These are phyloP conservation scores for Lenwebbia sp. DNA, from an alignment of 345 rosid species.

Conservation along the genomic window DNA sequence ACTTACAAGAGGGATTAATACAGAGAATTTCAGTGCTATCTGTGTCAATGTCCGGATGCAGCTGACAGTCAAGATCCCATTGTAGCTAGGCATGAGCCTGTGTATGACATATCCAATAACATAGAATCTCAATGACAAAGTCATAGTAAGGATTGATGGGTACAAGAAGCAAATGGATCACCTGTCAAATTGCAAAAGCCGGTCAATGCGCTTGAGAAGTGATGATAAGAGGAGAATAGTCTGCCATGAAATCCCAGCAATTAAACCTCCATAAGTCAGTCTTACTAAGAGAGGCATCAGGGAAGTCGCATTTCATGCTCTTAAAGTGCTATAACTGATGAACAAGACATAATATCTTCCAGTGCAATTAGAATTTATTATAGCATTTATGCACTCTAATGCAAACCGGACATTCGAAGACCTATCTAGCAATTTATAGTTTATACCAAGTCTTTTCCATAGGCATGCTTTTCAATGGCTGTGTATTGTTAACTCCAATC, in stretches of 20 bases:
- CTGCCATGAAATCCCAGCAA: slow-evolving; percentile 32
- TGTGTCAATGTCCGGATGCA: slow-evolving; percentile 85
- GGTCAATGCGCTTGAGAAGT: slow-evolving; percentile 92
- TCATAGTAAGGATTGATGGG: neutral
- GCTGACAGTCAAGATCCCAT: slow-evolving; percentile 82
- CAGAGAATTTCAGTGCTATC: slow-evolving; percentile 77
- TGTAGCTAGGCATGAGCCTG: slow-evolving; percentile 96
- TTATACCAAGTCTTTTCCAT: neutral
- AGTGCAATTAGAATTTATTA: neutral
- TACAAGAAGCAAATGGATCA: slow-evolving; percentile 11
- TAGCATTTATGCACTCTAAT: neutral
- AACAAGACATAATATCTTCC: neutral
- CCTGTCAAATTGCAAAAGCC: slow-evolving; percentile 95
- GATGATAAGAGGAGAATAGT: slow-evolving; percentile 64
- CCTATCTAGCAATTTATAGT: neutral
- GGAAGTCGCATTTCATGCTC: neutral
- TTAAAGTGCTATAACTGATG: neutral
- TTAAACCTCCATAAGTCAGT: neutral
- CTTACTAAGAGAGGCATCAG: neutral
- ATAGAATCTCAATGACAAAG: neutral
- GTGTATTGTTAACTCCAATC: neutral
- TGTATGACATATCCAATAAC: neutral
- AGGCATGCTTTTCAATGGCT: neutral
- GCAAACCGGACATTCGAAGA: neutral
- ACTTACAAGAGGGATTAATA: slow-evolving; percentile 67